Conservation (phyloP, 2,329 filamentous ascomycete species). For the Aspergillus tamarii region DNA sequence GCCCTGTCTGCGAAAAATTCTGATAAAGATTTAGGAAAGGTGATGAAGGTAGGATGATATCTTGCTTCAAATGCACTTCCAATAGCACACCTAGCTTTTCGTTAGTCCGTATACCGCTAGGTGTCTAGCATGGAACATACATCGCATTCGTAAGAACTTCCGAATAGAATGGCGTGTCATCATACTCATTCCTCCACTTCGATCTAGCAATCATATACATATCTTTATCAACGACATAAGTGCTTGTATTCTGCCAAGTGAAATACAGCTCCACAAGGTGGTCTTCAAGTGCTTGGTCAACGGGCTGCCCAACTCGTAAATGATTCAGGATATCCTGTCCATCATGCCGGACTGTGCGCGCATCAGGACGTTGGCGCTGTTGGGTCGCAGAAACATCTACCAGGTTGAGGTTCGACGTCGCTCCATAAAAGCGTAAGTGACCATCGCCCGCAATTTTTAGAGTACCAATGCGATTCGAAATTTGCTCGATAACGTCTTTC, state of each 20-base stretch:
- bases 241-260: slow-evolving; percentile 53
- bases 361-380: slow-evolving; percentile 40
- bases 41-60: slow-evolving; percentile 48
- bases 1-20: slow-evolving; percentile 47
- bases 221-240: slow-evolving; percentile 50
- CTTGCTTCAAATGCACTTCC: slow-evolving; percentile 49
- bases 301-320: slow-evolving; percentile 44
- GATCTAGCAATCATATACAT: slow-evolving; percentile 41
- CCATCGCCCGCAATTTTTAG: slow-evolving; percentile 49
- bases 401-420: slow-evolving; percentile 49
- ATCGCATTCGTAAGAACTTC: slow-evolving; percentile 48
- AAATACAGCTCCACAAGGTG: slow-evolving; percentile 53
- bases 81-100: slow-evolving; percentile 40
- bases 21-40: slow-evolving; percentile 39
- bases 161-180: slow-evolving; percentile 46
- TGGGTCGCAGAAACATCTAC: slow-evolving; percentile 43
- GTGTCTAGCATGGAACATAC: slow-evolving; percentile 20
- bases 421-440: slow-evolving; percentile 49
- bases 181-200: slow-evolving; percentile 41
- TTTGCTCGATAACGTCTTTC: slow-evolving; percentile 47
- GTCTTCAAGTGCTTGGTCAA: slow-evolving; percentile 46
- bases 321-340: slow-evolving; percentile 47
- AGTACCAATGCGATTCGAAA: slow-evolving; percentile 49
- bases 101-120: neutral
- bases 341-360: slow-evolving; percentile 42